A percentile compares a stretch with the other conserved stretches of the same genome.
phyloP scores from a whole-genome alignment of 1,139 yeast species.

The Lodderomyces orthopsilosis region DNA sequence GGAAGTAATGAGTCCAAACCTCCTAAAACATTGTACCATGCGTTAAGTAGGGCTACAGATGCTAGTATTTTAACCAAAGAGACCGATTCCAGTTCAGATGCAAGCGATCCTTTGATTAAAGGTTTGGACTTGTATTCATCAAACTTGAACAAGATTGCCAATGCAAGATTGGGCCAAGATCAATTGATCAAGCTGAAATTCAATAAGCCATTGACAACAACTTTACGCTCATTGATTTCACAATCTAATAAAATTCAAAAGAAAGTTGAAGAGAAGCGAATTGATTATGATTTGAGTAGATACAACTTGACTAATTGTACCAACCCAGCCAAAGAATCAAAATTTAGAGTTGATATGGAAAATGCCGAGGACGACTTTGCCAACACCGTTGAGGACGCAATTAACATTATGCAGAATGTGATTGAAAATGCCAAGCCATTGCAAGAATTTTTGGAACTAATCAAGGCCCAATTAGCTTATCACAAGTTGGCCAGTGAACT shows the following conservation, averaged over 20 bases:
- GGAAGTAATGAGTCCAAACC: constrained; percentile 54
- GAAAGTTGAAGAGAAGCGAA: constrained; percentile 74
- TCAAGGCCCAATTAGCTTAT: constrained; percentile 79
- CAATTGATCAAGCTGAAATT: constrained; percentile 66
- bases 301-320: constrained; percentile 61
- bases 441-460: constrained; percentile 65
- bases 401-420: constrained; percentile 78
- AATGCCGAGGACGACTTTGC: constrained; percentile 89
- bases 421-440: constrained; percentile 73
- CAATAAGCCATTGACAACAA: constrained; percentile 64
- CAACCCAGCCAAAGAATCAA: constrained; percentile 72
- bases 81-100: constrained; percentile 40
- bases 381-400: constrained; percentile 87
- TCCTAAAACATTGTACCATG: constrained; percentile 84
- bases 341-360: constrained; percentile 75
- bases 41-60: constrained; percentile 74
- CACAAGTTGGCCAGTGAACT: constrained; percentile 75
- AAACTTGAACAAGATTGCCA: constrained; percentile 64
- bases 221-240: constrained; percentile 60
- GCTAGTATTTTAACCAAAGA: constrained; percentile 48
- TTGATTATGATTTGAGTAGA: constrained; percentile 80
- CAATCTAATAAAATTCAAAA: constrained; percentile 72
- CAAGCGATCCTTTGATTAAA: constrained; percentile 46
- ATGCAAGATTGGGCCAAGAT: constrained; percentile 83
- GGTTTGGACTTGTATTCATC: constrained; percentile 45